Evolutionary conservation across 305 asterid species (phyloP).

Genomic region (Solanum aculeatissimum): DNA sequence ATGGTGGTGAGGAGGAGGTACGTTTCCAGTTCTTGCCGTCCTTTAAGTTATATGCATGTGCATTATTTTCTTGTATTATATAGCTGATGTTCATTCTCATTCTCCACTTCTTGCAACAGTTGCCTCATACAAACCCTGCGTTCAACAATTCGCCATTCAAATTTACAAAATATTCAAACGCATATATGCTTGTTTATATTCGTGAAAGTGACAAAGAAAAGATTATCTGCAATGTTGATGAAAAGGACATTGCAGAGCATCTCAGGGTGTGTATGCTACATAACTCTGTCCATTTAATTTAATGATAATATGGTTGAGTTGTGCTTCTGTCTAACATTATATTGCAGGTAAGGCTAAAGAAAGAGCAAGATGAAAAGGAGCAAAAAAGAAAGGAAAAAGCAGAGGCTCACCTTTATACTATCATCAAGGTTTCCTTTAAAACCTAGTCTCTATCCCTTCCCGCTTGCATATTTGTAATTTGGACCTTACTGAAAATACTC

Average conservation of each 20-base stretch:
- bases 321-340: background rate
- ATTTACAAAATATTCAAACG: slow-evolving; percentile 48
- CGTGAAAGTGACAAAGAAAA: slow-evolving; percentile 59
- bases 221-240: slow-evolving; percentile 17
- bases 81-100: background rate
- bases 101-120: slow-evolving; percentile 12
- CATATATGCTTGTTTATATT: slow-evolving; percentile 63
- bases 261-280: slow-evolving; percentile 30
- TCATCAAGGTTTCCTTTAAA: slow-evolving; percentile 48
- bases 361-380: slow-evolving; percentile 81
- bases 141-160: slow-evolving; percentile 41
- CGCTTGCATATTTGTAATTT: background rate
- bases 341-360: slow-evolving; percentile 60
- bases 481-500: slow-evolving; percentile 1
- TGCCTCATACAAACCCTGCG: slow-evolving; percentile 48
- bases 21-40: background rate
- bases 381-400: slow-evolving; percentile 71
- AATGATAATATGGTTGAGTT: background rate
- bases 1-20: slow-evolving; percentile 67
- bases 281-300: background rate
- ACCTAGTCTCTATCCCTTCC: slow-evolving; percentile 2
- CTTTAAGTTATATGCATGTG: background rate
- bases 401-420: slow-evolving; percentile 81
- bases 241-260: slow-evolving; percentile 61
- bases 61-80: background rate